Conservation (phyloP, 257 asterid genomes). For the Voacanga thouarsii region DNA sequence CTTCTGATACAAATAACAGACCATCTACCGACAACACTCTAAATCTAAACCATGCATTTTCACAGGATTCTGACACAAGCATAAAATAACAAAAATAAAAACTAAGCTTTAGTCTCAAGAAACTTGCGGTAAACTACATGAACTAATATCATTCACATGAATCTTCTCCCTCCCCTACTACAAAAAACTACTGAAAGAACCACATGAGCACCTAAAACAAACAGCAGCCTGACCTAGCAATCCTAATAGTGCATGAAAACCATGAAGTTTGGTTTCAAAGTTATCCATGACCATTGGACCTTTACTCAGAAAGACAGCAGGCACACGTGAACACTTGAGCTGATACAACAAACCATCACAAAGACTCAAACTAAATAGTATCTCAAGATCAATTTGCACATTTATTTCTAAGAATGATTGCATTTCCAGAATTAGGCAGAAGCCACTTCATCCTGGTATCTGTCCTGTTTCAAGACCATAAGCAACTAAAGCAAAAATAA, state of each 20-base stretch:
- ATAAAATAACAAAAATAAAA: too few species aligned
- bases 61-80: background rate
- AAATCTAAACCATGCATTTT: background rate
- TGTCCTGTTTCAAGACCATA: background rate
- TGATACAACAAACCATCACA: background rate
- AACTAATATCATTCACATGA: too few species aligned
- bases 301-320: too few species aligned
- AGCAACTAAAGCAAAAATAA: background rate
- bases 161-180: too few species aligned
- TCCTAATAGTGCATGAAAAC: background rate
- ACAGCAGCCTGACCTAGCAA: background rate
- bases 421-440: background rate
- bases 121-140: too few species aligned
- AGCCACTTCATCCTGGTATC: background rate
- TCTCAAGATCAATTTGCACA: background rate
- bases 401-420: background rate
- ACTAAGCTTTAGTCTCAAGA: too few species aligned
- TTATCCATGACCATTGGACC: background rate
- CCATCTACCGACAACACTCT: background rate
- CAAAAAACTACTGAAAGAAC: too few species aligned
- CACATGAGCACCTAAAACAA: too few species aligned
- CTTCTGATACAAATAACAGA: background rate
- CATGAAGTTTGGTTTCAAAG: background rate
- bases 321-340: background rate
- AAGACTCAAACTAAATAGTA: background rate